Percentiles rank a stretch among this genome's conserved stretches.
These are phyloP conservation scores for Yamadazyma atmosphaerica DNA, from an alignment of 1,139 yeast species.

Conservation along the genomic window DNA sequence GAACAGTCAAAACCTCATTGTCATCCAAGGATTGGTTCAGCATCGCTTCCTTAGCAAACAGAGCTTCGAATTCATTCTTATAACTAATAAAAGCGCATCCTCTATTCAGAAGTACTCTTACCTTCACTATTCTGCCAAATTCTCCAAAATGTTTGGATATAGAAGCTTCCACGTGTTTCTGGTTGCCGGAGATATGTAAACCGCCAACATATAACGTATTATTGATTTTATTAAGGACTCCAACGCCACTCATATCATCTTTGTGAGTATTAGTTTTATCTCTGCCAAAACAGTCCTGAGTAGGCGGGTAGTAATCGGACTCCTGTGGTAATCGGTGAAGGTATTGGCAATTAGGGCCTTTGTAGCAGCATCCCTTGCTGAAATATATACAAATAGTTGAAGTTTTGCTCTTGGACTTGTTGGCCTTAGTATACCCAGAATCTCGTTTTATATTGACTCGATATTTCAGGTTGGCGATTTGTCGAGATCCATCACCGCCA, in stretches of 20 bases:
- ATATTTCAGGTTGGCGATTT: conserved; percentile 35
- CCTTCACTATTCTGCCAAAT: conserved; percentile 76
- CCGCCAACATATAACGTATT: conserved; percentile 80
- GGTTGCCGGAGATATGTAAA: conserved; percentile 33
- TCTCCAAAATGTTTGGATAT: conserved; percentile 58
- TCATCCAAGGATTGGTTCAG: conserved; percentile 69
- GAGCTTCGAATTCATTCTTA: conserved; percentile 70
- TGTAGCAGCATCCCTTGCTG: conserved; percentile 84
- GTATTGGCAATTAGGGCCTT: conserved; percentile 74
- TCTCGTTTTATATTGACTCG: conserved; percentile 64
- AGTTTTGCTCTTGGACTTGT: conserved; percentile 19
- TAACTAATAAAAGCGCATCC: conserved; percentile 82
- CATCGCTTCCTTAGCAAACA: conserved; percentile 95
- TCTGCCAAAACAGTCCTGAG: conserved; percentile 91
- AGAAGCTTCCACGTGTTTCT: conserved; percentile 25
- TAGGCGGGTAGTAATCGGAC: conserved; percentile 49
- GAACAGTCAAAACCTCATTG: conserved; percentile 64
- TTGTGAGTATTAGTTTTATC: conserved; percentile 80
- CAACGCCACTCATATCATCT: conserved; percentile 95
- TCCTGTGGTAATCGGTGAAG: conserved; percentile 72
- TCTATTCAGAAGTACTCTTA: conserved; percentile 59
- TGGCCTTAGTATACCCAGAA: conserved; percentile 76
- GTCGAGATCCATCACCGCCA: conserved; percentile 56
- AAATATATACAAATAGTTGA: conserved; percentile 74
- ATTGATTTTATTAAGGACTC: conserved; percentile 71